Evolutionary conservation across 2,329 filamentous ascomycete genomes (phyloP).

Genomic region (Arthrobotrys sinensis): DNA sequence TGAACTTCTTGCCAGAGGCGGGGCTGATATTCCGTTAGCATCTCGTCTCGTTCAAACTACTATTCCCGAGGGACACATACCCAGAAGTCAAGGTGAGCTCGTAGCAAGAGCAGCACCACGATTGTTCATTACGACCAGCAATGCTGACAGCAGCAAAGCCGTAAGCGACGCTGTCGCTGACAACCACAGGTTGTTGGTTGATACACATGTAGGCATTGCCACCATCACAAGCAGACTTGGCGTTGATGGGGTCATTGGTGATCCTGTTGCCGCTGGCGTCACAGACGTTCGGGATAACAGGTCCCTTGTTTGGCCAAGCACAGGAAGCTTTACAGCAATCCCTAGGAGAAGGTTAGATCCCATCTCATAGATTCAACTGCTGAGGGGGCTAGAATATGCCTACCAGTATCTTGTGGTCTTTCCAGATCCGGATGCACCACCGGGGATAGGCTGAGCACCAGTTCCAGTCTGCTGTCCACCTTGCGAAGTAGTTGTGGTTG

Average conservation of each 20-base stretch:
- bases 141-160: conserved; percentile 77
- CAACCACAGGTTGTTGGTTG: conserved; percentile 75
- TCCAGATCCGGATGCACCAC: conserved; percentile 64
- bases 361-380: conserved; percentile 68
- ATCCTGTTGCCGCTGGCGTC: conserved; percentile 57
- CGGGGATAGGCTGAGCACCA: conserved; percentile 40
- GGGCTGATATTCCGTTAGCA: conserved; percentile 67
- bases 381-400: neutral
- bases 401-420: conserved; percentile 67
- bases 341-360: conserved; percentile 12
- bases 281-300: conserved; percentile 53
- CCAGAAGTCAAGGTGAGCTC: conserved; percentile 73
- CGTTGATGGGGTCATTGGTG: conserved; percentile 56
- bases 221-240: conserved; percentile 71
- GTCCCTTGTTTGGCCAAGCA: conserved; percentile 66
- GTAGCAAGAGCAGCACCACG: conserved; percentile 79
- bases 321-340: conserved; percentile 82
- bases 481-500: conserved; percentile 45
- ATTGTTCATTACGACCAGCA: conserved; percentile 72
- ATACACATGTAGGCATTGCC: conserved; percentile 76
- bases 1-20: conserved; percentile 75
- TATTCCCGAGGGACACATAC: conserved; percentile 6
- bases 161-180: conserved; percentile 74
- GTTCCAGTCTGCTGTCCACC: conserved; percentile 24
- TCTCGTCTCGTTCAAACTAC: neutral